Conservation (phyloP, 805 yeast genomes). For the Wickerhamiella sorbophila region DNA sequence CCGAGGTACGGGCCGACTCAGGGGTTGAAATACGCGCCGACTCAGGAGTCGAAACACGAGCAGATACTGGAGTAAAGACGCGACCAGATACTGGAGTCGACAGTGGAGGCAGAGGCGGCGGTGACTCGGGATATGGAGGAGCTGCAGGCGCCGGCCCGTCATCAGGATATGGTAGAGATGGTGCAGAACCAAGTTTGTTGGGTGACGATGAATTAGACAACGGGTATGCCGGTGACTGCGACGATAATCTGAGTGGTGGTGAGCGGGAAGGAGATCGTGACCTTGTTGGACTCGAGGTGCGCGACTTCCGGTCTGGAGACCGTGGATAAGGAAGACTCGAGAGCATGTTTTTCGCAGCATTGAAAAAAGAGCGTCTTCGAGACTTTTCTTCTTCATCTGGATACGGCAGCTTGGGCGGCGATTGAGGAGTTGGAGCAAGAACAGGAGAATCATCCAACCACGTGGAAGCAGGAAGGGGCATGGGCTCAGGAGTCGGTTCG, state of each 20-base stretch:
- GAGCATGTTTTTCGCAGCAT: background rate
- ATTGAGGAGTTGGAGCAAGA: background rate
- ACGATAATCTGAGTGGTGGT: no score
- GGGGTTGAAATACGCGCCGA: no score
- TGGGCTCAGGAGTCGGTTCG: background rate
- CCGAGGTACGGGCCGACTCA: no score
- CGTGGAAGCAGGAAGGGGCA: slow-evolving; percentile 3
- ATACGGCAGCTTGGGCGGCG: background rate
- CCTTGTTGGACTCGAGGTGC: background rate
- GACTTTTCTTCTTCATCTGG: background rate
- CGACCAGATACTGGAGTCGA: no score
- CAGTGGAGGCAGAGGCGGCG: background rate
- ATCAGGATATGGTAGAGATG: background rate
- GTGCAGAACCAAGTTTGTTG: no score
- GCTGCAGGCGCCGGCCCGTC: background rate
- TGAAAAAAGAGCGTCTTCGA: background rate
- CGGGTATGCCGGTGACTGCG: background rate
- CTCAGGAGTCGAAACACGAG: no score
- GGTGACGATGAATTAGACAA: background rate
- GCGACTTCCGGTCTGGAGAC: no score
- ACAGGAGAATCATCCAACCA: background rate
- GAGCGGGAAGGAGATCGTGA: no score
- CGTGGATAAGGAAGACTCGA: background rate
- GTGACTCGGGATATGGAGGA: slow-evolving; percentile 1
- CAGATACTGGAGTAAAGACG: no score